Evolutionary conservation across 108 stramenopile species (phyloP).

Genomic region (Cylindrotheca closterium): DNA sequence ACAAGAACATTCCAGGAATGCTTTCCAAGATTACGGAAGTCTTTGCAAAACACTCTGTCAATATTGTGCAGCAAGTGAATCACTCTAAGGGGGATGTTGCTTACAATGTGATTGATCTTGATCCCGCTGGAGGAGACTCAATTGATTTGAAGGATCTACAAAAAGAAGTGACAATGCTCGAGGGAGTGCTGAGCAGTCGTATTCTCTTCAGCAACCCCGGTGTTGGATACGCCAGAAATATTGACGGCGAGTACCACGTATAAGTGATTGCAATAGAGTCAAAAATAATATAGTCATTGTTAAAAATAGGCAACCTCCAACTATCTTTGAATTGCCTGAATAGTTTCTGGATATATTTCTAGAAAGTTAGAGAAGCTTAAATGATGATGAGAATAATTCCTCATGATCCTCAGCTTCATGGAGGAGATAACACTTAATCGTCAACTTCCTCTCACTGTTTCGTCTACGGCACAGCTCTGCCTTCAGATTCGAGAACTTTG

Average conservation of each 20-base stretch:
- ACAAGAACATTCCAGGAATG: constrained; percentile 65
- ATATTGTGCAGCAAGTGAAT: constrained; percentile 80
- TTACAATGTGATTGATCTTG: constrained; percentile 75
- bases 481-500: too few species aligned
- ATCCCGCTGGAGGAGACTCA: constrained; percentile 23
- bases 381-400: too few species aligned
- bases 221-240: constrained; percentile 53
- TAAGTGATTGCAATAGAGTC: constrained; percentile 9
- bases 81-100: constrained; percentile 60
- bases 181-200: constrained; percentile 60
- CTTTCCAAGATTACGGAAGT: constrained; percentile 54
- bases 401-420: too few species aligned
- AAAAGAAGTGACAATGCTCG: constrained; percentile 59
- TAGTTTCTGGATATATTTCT: neutral
- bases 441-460: neutral
- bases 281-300: neutral
- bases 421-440: neutral
- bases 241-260: constrained; percentile 56
- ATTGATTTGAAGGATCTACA: constrained; percentile 52
- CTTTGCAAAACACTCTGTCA: constrained; percentile 53
- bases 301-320: neutral
- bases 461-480: too few species aligned
- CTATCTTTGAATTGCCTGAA: neutral
- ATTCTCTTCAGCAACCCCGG: constrained; percentile 52
- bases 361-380: neutral